These are phyloP conservation scores for Carex myosuroides DNA, from an alignment of 176 grass and related monocot genomes.

Conservation along the genomic window DNA sequence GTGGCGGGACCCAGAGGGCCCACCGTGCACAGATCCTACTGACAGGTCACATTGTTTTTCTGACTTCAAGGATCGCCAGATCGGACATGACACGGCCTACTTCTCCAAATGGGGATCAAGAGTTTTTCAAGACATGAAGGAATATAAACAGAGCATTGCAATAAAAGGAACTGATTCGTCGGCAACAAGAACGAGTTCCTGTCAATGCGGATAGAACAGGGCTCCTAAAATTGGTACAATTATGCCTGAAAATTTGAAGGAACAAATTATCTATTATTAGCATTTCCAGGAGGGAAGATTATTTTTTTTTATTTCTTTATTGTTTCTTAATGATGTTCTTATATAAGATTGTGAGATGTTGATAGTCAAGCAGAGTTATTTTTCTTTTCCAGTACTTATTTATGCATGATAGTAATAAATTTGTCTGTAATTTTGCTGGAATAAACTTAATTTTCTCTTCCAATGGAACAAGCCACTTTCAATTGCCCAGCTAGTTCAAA, in stretches of 20 bases:
- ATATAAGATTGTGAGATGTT: neutral
- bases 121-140: slow-evolving; percentile 33
- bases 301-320: neutral
- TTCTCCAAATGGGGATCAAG: slow-evolving; percentile 36
- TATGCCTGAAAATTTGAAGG: neutral
- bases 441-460: no score
- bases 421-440: no score
- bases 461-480: no score
- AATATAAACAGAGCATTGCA: slow-evolving; percentile 10
- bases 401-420: no score
- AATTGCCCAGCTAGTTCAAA: no score
- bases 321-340: neutral
- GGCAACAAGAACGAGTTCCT: neutral
- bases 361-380: neutral
- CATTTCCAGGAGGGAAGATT: neutral
- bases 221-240: neutral
- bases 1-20: slow-evolving; percentile 47
- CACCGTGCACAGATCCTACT: slow-evolving; percentile 5
- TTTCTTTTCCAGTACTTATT: neutral
- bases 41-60: slow-evolving; percentile 25
- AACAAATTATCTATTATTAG: neutral
- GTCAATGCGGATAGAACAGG: neutral
- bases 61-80: slow-evolving; percentile 34
- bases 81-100: slow-evolving; percentile 42
- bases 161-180: neutral